A percentile compares a stretch with the other conserved stretches of the same genome.
Conservation (phyloP, 768 basidiomycete species). For the Boletus fagicola region DNA sequence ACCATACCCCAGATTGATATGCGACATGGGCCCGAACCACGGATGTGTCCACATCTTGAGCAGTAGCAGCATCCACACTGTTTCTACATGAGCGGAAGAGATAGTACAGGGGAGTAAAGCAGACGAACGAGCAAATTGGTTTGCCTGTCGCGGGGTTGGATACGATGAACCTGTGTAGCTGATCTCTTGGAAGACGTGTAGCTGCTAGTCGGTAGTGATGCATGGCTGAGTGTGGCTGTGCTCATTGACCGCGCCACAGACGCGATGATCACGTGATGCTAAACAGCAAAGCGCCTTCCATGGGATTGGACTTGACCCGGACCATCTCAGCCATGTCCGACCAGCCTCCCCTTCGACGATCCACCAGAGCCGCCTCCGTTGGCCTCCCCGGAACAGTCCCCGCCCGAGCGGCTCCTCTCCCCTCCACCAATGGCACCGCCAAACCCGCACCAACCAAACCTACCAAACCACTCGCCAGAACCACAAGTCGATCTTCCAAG, state of each 20-base stretch:
- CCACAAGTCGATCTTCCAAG: constrained; percentile 37
- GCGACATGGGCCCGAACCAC: constrained; percentile 54
- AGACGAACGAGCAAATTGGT: constrained; percentile 53
- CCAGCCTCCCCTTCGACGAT: constrained; percentile 46
- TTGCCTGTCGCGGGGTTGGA: constrained; percentile 70
- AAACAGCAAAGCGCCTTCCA: not conserved
- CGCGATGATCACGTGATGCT: constrained; percentile 27
- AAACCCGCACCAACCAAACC: constrained; percentile 40
- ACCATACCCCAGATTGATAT: constrained; percentile 74
- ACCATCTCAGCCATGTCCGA: constrained; percentile 25
- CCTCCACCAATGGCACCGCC: constrained; percentile 26
- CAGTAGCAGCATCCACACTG: constrained; percentile 56
- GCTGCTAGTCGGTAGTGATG: constrained; percentile 5
- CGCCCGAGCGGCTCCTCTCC: constrained; percentile 32
- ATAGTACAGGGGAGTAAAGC: constrained; percentile 47
- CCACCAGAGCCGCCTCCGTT: constrained; percentile 49
- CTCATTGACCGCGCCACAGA: constrained; percentile 17
- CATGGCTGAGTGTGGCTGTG: constrained; percentile 22
- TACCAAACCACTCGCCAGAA: constrained; percentile 29
- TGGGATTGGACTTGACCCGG: not conserved
- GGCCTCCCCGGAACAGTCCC: constrained; percentile 34
- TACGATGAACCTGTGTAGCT: constrained; percentile 45
- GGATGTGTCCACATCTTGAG: constrained; percentile 48
- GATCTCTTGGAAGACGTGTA: too few species aligned
- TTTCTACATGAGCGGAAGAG: not conserved